Evolutionary conservation across 768 basidiomycete genomes (phyloP).

Genomic region (Grammothele lineata): DNA sequence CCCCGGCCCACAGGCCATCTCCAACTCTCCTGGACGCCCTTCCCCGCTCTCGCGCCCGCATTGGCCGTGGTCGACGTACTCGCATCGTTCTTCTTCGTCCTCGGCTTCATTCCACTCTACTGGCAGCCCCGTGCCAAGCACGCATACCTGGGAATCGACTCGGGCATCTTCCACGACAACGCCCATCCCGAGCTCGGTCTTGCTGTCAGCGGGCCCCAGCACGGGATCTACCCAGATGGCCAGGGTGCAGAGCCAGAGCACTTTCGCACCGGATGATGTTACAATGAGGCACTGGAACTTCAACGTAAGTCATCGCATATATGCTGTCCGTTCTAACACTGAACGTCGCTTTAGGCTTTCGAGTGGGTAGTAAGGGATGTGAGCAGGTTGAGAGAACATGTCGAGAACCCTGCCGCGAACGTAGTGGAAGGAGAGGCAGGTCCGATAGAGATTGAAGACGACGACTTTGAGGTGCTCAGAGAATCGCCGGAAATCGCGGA

Average conservation of each 20-base stretch:
- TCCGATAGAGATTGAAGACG: slow-evolving; percentile 26
- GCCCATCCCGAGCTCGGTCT: slow-evolving; percentile 21
- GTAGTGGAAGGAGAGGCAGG: slow-evolving; percentile 10
- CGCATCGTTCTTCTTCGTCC: slow-evolving; percentile 29
- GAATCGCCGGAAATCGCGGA: slow-evolving; percentile 66
- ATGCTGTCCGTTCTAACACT: neutral
- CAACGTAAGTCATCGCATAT: slow-evolving; percentile 36
- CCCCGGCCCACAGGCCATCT: slow-evolving; percentile 3
- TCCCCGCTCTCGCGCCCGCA: slow-evolving; percentile 50
- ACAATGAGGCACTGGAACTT: slow-evolving; percentile 63
- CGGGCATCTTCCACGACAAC: slow-evolving; percentile 16
- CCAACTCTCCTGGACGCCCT: slow-evolving; percentile 34
- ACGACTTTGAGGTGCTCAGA: slow-evolving; percentile 57
- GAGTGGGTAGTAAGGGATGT: slow-evolving; percentile 68
- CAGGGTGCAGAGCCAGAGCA: slow-evolving; percentile 8
- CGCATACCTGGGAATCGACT: slow-evolving; percentile 25
- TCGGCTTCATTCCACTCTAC: slow-evolving; percentile 27
- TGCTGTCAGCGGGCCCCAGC: slow-evolving; percentile 13
- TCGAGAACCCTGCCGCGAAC: slow-evolving; percentile 34
- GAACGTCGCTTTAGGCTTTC: slow-evolving; percentile 45
- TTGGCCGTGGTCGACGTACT: slow-evolving; percentile 52
- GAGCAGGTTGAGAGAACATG: slow-evolving; percentile 49
- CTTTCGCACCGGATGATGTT: slow-evolving; percentile 36
- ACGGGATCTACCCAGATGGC: slow-evolving; percentile 9
- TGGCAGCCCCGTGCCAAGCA: slow-evolving; percentile 16